A percentile compares a stretch with the other conserved stretches of the same genome.
Evolutionary conservation across 495 filamentous ascomycete species (phyloP).

Genomic region (Aspergillus heteromorphus): DNA sequence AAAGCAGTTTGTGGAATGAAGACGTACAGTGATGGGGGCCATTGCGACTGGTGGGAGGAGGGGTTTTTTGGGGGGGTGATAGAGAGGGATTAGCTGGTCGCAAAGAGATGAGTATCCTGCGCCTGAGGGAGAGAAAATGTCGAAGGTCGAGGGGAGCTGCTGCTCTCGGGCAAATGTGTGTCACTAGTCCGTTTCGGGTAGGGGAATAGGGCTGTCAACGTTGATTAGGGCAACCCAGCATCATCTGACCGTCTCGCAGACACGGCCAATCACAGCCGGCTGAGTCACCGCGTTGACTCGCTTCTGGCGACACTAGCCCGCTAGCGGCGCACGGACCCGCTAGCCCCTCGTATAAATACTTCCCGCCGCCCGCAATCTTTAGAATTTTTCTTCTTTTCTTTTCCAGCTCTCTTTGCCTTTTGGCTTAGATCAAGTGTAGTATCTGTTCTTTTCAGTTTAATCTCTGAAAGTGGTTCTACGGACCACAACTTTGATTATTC

Average conservation of each 20-base stretch:
- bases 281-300: background rate
- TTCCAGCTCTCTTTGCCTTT: conserved; percentile 54
- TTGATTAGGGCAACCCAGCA: conserved; percentile 2
- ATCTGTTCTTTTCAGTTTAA: conserved; percentile 99
- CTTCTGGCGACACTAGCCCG: conserved; percentile 21
- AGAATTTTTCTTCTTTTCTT: conserved; percentile 42
- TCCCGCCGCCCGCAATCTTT: conserved; percentile 17
- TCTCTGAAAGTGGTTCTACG: conserved; percentile 63
- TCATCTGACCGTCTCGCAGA: background rate
- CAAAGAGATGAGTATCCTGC: conserved; percentile 60
- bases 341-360: conserved; percentile 25
- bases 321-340: conserved; percentile 15
- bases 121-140: conserved; percentile 35
- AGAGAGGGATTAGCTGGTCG: conserved; percentile 32
- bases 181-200: conserved; percentile 24
- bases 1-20: conserved; percentile 65
- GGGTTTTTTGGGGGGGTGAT: conserved; percentile 19
- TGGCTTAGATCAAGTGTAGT: conserved; percentile 95
- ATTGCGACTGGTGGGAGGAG: conserved; percentile 37
- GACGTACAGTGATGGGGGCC: conserved; percentile 68
- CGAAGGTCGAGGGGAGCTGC: conserved; percentile 22
- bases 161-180: conserved; percentile 28
- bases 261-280: background rate
- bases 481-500: conserved; percentile 77
- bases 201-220: background rate